Evolutionary conservation across 2,329 filamentous ascomycete genomes (phyloP), one percentile per base, ranked within the genome.

Genomic region (Neospermospora avenae): DNA sequence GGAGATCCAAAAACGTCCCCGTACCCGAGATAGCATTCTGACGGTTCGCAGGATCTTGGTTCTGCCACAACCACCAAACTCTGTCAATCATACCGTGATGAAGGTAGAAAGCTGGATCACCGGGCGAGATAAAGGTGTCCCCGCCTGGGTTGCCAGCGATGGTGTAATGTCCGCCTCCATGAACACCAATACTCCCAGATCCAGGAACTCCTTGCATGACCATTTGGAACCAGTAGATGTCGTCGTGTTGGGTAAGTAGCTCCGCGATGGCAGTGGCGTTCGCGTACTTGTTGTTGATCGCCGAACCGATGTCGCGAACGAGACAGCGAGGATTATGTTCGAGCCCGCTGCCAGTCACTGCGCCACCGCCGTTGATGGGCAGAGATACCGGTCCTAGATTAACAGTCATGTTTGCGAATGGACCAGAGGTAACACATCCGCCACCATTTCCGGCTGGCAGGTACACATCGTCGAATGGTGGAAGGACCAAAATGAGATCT

Each of bases 321-420:
- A 79, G 67, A 60, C 76, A 76, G 28, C 76, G 73, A 25, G 76
- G 76, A 62, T 78, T 76, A 58, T 75, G 72, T 22, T 65, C 69
- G 3, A 64, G 41, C 11, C 75, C 68, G 65, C 71, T 60, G 42
- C 67, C 45, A 8, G 62, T 51, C 1, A 66, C 56, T 0, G 67
- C 68, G 4, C 71, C 69, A 65, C 75, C 74, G 66, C 75, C 74
- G 31, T 66, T 51, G 13, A 60, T 46, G 35, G 59, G 52, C 7
- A 73, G 69, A 3, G 69, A 64, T n/a, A 82, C 75, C 1, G 82
- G 82, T 0, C 81, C 81, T 0, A 79, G 73, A 57, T 75, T 77
- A 22, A 77, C 73, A 1, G 66, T 67, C 67, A 72, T 71, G 64
- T 79, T 70, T 7, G 18, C 34, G 18, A 57, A 49, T 16, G 34